A percentile compares a stretch with the other conserved stretches of the same genome.
These are phyloP conservation scores for Silybum marianum DNA, from an alignment of 129 eudicot genomes.

Conservation along the genomic window DNA sequence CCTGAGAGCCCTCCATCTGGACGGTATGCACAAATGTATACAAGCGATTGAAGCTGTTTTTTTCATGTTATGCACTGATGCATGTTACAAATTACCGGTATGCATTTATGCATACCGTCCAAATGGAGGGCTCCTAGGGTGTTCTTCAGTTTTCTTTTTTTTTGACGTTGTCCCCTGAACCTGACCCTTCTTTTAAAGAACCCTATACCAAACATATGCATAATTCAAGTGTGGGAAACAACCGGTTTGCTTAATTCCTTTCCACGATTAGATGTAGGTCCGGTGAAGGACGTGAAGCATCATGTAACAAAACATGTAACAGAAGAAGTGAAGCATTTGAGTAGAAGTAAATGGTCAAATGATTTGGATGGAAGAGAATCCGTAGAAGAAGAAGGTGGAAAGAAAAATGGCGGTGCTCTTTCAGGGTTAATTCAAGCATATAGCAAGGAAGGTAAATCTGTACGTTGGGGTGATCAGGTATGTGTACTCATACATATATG, in stretches of 20 bases:
- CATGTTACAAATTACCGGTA: too few species aligned
- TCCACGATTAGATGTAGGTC: conserved; percentile 31
- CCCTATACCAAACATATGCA: background rate
- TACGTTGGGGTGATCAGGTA: conserved; percentile 95
- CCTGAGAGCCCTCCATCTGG: too few species aligned
- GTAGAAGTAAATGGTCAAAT: conserved; percentile 89
- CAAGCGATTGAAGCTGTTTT: too few species aligned
- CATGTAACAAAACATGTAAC: conserved; percentile 44
- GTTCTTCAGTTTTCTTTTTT: too few species aligned
- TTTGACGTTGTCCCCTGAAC: too few species aligned
- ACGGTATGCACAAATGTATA: too few species aligned
- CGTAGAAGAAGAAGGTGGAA: conserved; percentile 37
- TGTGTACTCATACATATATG: background rate
- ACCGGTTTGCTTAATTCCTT: background rate
- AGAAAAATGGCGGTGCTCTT: conserved; percentile 42
- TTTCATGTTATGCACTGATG: too few species aligned
- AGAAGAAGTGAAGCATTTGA: conserved; percentile 77
- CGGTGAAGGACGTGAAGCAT: conserved; percentile 20
- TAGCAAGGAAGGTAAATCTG: conserved; percentile 86
- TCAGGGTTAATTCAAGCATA: conserved; percentile 61
- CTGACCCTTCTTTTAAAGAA: too few species aligned
- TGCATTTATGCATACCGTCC: too few species aligned
- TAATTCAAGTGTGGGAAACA: background rate
- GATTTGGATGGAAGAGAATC: conserved; percentile 69
- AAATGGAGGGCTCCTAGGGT: too few species aligned